A percentile compares a stretch with the other conserved stretches of the same genome.
phyloP scores from a whole-genome alignment of 2,329 filamentous ascomycete genomes.

The Fusarium chuoi region DNA sequence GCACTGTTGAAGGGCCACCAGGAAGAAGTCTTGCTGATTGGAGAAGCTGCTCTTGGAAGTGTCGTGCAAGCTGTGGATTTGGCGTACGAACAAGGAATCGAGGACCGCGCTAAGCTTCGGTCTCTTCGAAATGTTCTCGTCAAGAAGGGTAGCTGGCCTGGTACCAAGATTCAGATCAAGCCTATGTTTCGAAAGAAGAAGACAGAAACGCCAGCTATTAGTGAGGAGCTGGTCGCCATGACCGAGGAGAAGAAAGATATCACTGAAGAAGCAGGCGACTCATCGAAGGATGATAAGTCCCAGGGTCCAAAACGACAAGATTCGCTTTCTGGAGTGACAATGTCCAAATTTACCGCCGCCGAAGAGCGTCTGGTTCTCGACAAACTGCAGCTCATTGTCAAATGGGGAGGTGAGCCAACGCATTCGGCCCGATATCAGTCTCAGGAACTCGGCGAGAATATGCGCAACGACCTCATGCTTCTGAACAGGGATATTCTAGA shows the following conservation, averaged over 20 bases:
- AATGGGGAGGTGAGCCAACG: conserved; percentile 98
- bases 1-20: conserved; percentile 94
- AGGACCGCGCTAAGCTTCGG: conserved; percentile 88
- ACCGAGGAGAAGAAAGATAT: conserved; percentile 46
- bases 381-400: conserved; percentile 96
- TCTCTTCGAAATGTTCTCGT: conserved; percentile 86
- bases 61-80: conserved; percentile 88
- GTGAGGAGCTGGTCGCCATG: conserved; percentile 49
- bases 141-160: conserved; percentile 93
- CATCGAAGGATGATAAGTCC: conserved; percentile 35
- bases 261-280: conserved; percentile 33
- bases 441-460: conserved; percentile 92
- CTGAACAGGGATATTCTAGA: conserved; percentile 93
- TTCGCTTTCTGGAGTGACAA: conserved; percentile 87
- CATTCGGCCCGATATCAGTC: conserved; percentile 97
- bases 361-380: conserved; percentile 94
- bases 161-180: conserved; percentile 99
- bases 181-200: conserved; percentile 97
- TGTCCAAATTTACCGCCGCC: conserved; percentile 92
- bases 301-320: conserved; percentile 73
- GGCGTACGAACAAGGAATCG: conserved; percentile 80
- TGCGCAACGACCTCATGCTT: conserved; percentile 92
- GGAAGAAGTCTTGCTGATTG: conserved; percentile 94
- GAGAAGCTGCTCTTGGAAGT: conserved; percentile 87
- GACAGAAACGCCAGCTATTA: conserved; percentile 63